phyloP scores from a whole-genome alignment of 352 stramenopile species.

The Phytopythium boreale region DNA sequence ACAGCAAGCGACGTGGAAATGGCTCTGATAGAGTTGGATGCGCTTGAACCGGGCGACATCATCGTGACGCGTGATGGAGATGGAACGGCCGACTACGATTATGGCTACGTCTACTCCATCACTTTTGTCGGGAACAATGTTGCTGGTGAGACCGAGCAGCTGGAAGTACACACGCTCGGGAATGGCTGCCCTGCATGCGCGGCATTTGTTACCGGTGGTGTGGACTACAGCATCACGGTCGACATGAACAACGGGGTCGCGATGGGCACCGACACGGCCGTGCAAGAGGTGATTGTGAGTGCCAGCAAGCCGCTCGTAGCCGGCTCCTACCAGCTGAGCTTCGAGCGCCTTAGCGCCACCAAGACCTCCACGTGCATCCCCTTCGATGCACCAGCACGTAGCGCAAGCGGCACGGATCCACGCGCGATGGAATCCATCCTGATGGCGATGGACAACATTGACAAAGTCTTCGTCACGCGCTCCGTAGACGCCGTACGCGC shows the following conservation, averaged over 20 bases:
- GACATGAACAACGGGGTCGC: conserved; percentile 38
- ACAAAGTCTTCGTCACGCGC: conserved; percentile 72
- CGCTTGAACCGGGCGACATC: conserved; percentile 42
- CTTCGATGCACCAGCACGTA: conserved; percentile 51
- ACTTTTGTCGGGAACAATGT: conserved; percentile 76
- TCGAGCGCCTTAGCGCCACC: conserved; percentile 35
- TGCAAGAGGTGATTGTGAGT: conserved; percentile 66
- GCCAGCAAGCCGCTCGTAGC: conserved; percentile 42
- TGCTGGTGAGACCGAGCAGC: conserved; percentile 45
- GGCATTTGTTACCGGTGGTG: conserved; percentile 37
- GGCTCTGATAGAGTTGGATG: conserved; percentile 29
- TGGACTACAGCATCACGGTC: conserved; percentile 23
- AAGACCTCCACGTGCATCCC: conserved; percentile 48
- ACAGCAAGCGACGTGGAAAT: conserved; percentile 25
- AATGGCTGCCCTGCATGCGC: conserved; percentile 14
- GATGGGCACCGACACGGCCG: conserved; percentile 70
- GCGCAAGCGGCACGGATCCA: conserved; percentile 15
- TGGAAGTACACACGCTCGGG: background rate
- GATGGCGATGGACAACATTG: conserved; percentile 60
- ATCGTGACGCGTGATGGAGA: conserved; percentile 76
- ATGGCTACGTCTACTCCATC: conserved; percentile 68
- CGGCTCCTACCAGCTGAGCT: conserved; percentile 56
- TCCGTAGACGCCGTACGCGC: conserved; percentile 23
- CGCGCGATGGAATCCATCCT: conserved; percentile 56
- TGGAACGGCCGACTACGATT: conserved; percentile 44